Evolutionary conservation across 2,329 filamentous ascomycete species (phyloP).

Genomic region (Sarocladiaceae sp.): DNA sequence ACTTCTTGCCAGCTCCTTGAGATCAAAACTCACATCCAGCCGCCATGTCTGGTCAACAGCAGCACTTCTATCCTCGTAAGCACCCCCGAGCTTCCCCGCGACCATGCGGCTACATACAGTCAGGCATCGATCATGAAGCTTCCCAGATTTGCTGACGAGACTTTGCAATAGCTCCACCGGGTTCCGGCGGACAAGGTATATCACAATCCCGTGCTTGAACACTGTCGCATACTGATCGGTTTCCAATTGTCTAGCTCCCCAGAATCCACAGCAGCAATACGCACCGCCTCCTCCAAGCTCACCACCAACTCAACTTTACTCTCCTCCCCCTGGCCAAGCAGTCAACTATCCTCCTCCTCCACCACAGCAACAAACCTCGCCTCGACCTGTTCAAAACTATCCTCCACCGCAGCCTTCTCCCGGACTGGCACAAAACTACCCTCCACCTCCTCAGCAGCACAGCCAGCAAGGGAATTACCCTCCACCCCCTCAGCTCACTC

Average conservation of each 20-base stretch:
- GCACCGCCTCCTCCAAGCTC: slow-evolving; percentile 42
- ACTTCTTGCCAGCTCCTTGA: too few species aligned
- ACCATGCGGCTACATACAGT: background rate
- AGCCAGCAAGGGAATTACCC: slow-evolving; percentile 14
- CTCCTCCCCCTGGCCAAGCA: slow-evolving; percentile 30
- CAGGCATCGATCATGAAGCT: background rate
- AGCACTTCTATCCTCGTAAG: slow-evolving; percentile 43
- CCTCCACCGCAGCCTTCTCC: slow-evolving; percentile 26
- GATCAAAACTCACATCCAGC: background rate
- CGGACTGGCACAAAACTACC: slow-evolving; percentile 8
- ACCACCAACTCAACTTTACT: slow-evolving; percentile 41
- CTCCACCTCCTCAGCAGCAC: slow-evolving; percentile 9
- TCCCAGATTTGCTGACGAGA: background rate
- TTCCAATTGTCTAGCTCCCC: slow-evolving; percentile 6
- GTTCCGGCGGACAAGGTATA: slow-evolving; percentile 26
- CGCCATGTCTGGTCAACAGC: slow-evolving; percentile 31
- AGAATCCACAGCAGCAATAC: slow-evolving; percentile 31
- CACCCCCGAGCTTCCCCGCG: slow-evolving; percentile 10
- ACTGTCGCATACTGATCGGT: background rate
- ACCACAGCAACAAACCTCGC: slow-evolving; percentile 14
- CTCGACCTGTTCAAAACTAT: slow-evolving; percentile 17
- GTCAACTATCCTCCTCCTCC: slow-evolving; percentile 24
- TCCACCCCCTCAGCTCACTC: slow-evolving; percentile 18
- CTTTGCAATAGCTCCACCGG: slow-evolving; percentile 33
- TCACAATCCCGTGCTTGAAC: slow-evolving; percentile 4